Evolutionary conservation across 2,329 filamentous ascomycete species (phyloP).

Genomic region (Colletotrichum sp.): DNA sequence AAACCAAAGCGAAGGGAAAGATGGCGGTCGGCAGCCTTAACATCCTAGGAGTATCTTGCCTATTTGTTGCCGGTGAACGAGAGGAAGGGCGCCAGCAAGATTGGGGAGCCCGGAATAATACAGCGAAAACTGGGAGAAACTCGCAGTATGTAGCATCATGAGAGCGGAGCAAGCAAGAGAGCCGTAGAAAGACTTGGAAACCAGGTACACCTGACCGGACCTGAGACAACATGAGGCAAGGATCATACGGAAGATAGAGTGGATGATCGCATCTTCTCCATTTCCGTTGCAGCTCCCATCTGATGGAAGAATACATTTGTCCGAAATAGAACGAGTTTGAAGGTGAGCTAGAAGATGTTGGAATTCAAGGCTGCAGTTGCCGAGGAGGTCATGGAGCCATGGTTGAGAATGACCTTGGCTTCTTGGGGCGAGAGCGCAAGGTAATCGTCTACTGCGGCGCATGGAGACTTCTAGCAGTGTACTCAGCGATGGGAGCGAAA

Average conservation of each 20-base stretch:
- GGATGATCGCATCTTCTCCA: not conserved
- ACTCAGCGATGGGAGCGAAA: not conserved
- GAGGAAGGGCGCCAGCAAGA: not conserved
- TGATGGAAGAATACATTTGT: not conserved
- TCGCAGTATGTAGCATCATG: no score
- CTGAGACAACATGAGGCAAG: not conserved
- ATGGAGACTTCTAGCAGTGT: not conserved
- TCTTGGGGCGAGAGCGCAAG: not conserved
- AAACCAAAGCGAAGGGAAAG: not conserved
- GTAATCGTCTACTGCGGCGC: not conserved
- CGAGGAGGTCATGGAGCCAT: not conserved
- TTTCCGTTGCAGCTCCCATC: not conserved
- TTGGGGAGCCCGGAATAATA: not conserved
- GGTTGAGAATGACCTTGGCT: not conserved
- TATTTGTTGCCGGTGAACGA: not conserved
- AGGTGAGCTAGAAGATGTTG: not conserved
- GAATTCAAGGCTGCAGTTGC: not conserved
- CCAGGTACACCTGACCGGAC: not conserved
- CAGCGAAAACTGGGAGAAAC: not conserved
- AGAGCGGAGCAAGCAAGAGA: not conserved
- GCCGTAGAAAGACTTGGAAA: not conserved
- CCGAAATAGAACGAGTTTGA: not conserved
- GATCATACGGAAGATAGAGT: not conserved
- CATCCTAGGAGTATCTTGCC: not conserved
- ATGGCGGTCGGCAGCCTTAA: not conserved